phyloP scores from a whole-genome alignment of 1,139 yeast species.

The Geotrichum bryndzae region DNA sequence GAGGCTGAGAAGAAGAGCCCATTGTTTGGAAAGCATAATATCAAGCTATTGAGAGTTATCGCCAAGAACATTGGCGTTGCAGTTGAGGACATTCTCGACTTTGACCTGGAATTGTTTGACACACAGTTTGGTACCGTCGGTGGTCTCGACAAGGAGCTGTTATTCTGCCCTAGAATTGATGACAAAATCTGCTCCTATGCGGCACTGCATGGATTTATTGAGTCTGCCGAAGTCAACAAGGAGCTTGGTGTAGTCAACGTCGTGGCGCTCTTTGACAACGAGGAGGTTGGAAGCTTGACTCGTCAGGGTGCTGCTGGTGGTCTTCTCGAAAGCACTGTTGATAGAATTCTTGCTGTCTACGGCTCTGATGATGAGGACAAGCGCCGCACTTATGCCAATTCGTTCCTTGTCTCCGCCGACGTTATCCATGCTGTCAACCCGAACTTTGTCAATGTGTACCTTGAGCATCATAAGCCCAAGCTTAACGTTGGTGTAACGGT shows the following conservation, averaged over 20 bases:
- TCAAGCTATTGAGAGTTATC: slow-evolving; percentile 63
- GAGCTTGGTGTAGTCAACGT: slow-evolving; percentile 55
- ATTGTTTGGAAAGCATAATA: slow-evolving; percentile 63
- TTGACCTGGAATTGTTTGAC: slow-evolving; percentile 79
- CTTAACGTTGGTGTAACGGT: slow-evolving; percentile 72
- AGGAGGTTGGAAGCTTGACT: slow-evolving; percentile 83
- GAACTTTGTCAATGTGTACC: slow-evolving; percentile 61
- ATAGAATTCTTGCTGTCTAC: slow-evolving; percentile 53
- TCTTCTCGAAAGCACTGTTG: slow-evolving; percentile 68
- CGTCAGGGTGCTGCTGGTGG: slow-evolving; percentile 96
- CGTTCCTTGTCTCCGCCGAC: slow-evolving; percentile 85
- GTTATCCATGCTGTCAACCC: slow-evolving; percentile 97
- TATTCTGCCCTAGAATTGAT: slow-evolving; percentile 87
- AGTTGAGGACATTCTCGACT: slow-evolving; percentile 65
- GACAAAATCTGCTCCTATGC: slow-evolving; percentile 87
- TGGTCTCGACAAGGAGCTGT: slow-evolving; percentile 82
- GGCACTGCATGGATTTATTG: slow-evolving; percentile 59
- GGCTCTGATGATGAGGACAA: slow-evolving; percentile 39
- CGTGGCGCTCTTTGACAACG: slow-evolving; percentile 83
- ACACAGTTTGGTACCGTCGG: slow-evolving; percentile 80
- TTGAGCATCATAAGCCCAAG: slow-evolving; percentile 67
- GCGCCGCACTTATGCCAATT: slow-evolving; percentile 45
- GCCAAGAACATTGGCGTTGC: slow-evolving; percentile 57
- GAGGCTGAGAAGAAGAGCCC: slow-evolving; percentile 59
- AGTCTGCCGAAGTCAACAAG: slow-evolving; percentile 45